Conservation (phyloP, 352 stramenopile genomes). For the Globisporangium nunn region DNA sequence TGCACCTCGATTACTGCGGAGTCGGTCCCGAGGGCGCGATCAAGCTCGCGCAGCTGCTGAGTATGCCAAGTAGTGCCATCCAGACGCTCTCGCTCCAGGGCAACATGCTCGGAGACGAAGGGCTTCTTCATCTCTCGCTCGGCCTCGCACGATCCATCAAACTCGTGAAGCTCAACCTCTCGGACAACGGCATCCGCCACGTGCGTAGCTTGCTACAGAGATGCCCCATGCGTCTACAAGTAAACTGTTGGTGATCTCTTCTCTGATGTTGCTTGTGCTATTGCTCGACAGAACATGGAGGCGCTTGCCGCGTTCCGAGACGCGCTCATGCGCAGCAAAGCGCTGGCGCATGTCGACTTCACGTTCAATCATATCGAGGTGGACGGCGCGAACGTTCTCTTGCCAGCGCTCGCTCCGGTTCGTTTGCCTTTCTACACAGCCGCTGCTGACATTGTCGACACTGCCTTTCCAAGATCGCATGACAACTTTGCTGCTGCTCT, state of each 20-base stretch:
- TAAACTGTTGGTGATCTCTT: not conserved
- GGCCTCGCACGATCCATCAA: slow-evolving; percentile 52
- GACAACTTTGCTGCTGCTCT: too few species aligned
- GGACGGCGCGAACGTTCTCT: slow-evolving; percentile 47
- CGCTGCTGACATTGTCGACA: too few species aligned
- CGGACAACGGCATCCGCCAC: slow-evolving; percentile 75
- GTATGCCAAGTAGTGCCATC: slow-evolving; percentile 40
- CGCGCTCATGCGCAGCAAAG: slow-evolving; percentile 55
- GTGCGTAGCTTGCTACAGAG: slow-evolving; percentile 16
- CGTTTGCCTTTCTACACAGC: not conserved
- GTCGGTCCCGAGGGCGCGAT: slow-evolving; percentile 36
- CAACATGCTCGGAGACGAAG: slow-evolving; percentile 48
- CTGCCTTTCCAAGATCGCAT: too few species aligned
- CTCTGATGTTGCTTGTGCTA: not conserved
- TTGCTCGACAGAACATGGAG: slow-evolving; percentile 28
- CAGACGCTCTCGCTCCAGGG: slow-evolving; percentile 59
- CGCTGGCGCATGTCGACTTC: slow-evolving; percentile 63
- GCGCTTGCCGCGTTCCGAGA: slow-evolving; percentile 51
- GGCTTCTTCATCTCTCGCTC: slow-evolving; percentile 63
- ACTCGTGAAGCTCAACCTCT: slow-evolving; percentile 61
- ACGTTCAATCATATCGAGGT: slow-evolving; percentile 74
- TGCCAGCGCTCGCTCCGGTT: slow-evolving; percentile 48
- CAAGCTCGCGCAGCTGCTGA: slow-evolving; percentile 68
- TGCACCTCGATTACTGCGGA: slow-evolving; percentile 70
- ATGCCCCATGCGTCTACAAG: not conserved